Evolutionary conservation across 352 stramenopile species (phyloP), one percentile per base, ranked within the genome.

Genomic region (Phytophthora aleatoria): DNA sequence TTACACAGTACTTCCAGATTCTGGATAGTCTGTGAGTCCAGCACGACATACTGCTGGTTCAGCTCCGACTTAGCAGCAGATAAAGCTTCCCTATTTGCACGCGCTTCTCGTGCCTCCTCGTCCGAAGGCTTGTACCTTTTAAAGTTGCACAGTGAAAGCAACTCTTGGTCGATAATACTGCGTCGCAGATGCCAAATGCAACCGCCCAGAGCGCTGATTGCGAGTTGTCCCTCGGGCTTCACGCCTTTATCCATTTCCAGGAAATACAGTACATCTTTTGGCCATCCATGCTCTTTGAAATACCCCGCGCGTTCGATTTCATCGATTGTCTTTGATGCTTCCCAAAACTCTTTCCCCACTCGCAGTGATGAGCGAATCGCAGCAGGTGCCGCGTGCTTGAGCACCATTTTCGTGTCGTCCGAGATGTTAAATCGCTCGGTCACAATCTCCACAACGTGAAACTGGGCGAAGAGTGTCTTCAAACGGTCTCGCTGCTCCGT

Each of bases 11-110:
- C 83, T 74, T 99, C 97, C 10, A 99, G 81, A 65, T 99, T 99
- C 33, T 97, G 84, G 20, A 99, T 89, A 5, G 98, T 99, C 33
- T 97, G 96, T 11, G 95, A 97, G 67, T 99, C 97, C 26, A 99
- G 59, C 13, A 98, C 87, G 69, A 99, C 87, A 61, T 92, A 95
- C 27, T 92, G 85, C 57, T 95, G 87, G 15, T 80, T 84, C 26
- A 95, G 53, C 28, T 92, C 86, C 1, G 67, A 64, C 38, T 79
- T 81, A 2, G 76, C 61, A 48, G 60, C 64, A 31, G 51, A 58
- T 30, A 77, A 20, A 16, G 66, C 61, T 26, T 48, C 24, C 13
- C 62, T 68, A 15, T 74, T 69, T 56, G 47, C 50, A 8, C 50
- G 55, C 8, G 61, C 64, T 31, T 76, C 53, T 27, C 45, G 67